Evolutionary conservation across 2,329 filamentous ascomycete species (phyloP), one percentile per base, ranked within the genome.

Genomic region (Aspergillus ochraceoroseus): DNA sequence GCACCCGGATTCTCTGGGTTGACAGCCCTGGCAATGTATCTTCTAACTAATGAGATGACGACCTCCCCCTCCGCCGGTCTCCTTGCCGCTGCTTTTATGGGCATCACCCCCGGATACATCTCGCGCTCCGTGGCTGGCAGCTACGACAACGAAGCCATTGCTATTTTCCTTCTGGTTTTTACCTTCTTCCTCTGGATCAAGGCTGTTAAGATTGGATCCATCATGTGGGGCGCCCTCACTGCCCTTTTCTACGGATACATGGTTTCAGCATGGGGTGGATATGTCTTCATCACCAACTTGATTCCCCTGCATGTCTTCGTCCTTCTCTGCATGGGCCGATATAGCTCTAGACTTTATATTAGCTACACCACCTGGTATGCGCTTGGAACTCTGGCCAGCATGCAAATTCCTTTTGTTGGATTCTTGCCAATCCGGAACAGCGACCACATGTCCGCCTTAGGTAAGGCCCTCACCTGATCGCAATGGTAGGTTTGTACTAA

Each of bases 131-230:
- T 98, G 47, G 92, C 92, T 48, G 92, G 92, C 62, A 95, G 89
- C 67, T 98, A 98, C 72, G 92, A 98, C 68, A 96, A 98, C 73
- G 92, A 98, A 72, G 92, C 92, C 53, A 98, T 98, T 72, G 89
- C 92, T 59, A 98, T 98, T 64, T 98, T 98, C 75, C 75, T 98
- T 55, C 79, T 98, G 20, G 92, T 98, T 52, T 95, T 95, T 67
- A 98, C 92, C 63, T 98, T 98, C 70, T 98, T 82, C 70, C 79
- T 98, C 38, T 98, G 92, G 92, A 95, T 98, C 71, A 96, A 96
- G 77, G 87, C 92, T 13, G 77, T 98, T 54, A 98, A 98, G 75
- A 79, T 88, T 43, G 92, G 92, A 17, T 96, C 92, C 35, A 88
- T 94, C 65, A 85, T 95, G 68, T 98, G 90, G 90, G 90, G 88